These are phyloP conservation scores for Wallacemonas sp. DNA, from an alignment of 208 protist species.

Conservation along the genomic window DNA sequence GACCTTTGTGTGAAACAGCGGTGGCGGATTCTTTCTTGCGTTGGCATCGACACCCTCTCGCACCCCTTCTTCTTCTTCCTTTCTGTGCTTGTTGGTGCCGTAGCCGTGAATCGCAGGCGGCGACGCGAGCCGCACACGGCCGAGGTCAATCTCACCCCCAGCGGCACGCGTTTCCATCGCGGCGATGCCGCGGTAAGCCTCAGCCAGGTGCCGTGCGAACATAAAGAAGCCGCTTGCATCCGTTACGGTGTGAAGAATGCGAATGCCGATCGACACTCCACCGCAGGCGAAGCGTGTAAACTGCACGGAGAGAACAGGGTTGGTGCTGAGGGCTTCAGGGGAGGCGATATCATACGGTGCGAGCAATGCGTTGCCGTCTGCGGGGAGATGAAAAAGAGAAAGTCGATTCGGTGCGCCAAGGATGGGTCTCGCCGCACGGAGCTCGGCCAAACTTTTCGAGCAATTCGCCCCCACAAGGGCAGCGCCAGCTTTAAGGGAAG, in stretches of 20 bases:
- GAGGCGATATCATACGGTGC: conserved; percentile 16
- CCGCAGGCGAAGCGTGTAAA: conserved; percentile 37
- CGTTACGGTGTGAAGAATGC: conserved; percentile 23
- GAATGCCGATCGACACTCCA: conserved; percentile 24
- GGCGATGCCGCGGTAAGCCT: conserved; percentile 13
- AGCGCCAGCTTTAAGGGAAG: conserved; percentile 16
- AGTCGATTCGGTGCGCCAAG: conserved; percentile 8
- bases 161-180: neutral
- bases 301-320: conserved; percentile 24
- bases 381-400: conserved; percentile 26
- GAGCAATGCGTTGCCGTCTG: conserved; percentile 27
- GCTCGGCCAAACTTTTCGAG: conserved; percentile 7
- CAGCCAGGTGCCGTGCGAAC: conserved; percentile 17
- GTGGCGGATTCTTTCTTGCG: neutral
- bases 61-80: too few species aligned
- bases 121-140: neutral
- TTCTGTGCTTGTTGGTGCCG: too few species aligned
- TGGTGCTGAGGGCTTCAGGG: conserved; percentile 1
- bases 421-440: conserved; percentile 5
- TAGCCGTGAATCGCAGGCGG: conserved; percentile 12
- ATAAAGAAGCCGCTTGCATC: conserved; percentile 27
- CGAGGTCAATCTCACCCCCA: neutral
- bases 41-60: neutral
- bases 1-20: neutral
- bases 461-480: conserved; percentile 16